Conservation (phyloP, 116 monocot genomes). For the Cymodocea nodosa region DNA sequence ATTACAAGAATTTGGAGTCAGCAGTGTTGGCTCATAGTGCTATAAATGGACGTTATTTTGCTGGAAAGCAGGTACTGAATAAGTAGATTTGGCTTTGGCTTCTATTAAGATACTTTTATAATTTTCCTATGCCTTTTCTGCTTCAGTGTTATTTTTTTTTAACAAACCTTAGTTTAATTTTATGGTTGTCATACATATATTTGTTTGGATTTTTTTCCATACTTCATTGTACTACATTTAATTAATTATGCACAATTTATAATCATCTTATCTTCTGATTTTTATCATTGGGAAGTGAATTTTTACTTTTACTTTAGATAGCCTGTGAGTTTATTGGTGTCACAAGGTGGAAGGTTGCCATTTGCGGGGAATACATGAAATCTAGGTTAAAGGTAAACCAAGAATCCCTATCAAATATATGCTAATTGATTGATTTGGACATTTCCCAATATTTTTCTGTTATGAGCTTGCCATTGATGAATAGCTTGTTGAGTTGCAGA, state of each 20-base stretch:
- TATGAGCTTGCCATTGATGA: not conserved
- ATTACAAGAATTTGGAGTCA: conserved; percentile 77
- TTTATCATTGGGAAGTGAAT: not conserved
- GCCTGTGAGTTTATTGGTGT: conserved; percentile 74
- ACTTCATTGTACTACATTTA: not conserved
- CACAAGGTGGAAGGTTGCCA: conserved; percentile 91
- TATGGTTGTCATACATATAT: not conserved
- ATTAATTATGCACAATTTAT: not conserved
- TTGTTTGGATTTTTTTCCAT: not conserved
- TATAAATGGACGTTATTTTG: conserved; percentile 92
- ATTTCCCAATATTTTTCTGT: not conserved
- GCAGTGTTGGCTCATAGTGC: conserved; percentile 70
- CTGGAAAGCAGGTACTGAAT: conserved; percentile 76
- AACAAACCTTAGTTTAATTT: too few species aligned
- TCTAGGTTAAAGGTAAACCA: conserved; percentile 63
- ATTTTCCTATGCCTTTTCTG: not conserved
- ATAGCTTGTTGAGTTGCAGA: conserved; percentile 24
- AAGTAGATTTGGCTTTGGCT: too few species aligned
- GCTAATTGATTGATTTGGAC: not conserved
- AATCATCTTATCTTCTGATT: not conserved
- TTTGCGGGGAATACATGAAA: conserved; percentile 96
- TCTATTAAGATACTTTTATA: not conserved
- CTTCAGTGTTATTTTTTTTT: too few species aligned
- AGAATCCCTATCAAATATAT: not conserved
- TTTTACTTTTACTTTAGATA: conserved; percentile 29